Base-by-base conservation (phyloP, 1,284 basidiomycete species). In the Ustilago nuda region DNA sequence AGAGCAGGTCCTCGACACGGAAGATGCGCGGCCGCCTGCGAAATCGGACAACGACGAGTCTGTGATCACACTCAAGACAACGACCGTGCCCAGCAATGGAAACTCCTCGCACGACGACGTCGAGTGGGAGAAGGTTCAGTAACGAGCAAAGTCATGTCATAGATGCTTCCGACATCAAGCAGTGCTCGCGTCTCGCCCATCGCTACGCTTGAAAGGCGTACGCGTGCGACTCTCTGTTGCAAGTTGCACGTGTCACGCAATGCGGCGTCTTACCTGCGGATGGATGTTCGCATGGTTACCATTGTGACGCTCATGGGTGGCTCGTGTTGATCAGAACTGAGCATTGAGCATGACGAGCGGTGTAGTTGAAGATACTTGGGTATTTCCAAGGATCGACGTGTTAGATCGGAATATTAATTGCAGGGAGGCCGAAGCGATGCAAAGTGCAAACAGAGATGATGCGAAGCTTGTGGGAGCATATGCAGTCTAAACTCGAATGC, bases 61-160 rank as follows among this genome's bases (percentile, higher is more conserved):
- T 8, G 55, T 54, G 5, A 48, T 73, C 46, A 73, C 71, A 6
- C 17, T 54, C 36, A 77, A 77, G 53, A 77, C 61, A 15, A 58
- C 64, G 9, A 73, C 67, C 5, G 71, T 80, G 11, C 78, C 78
- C 12, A 58, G 58, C 62, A 62, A 57, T 35, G 66, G 66, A 17
- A 54, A 54, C 12, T 58, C 65, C 23, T 60, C 48, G n/a, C 66
- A 72, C 30, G 43, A 45, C 7, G 65, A 71, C 17, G 65, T 58
- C 7, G 76, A 79, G 54, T 81, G 79, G 79, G 75, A 81, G 45
- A 79, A 81, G 63, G 78, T 81, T 41, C 66, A 77, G 37, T 61
- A 39, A 51, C 12, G 11, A 37, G 33, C 6, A 19, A 37, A 33
- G 12, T 12, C n/a, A 54, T 19, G 11, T 1, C 19, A 19, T 19